These are phyloP conservation scores for Harrya chromipes DNA, from an alignment of 768 basidiomycete species.

Conservation along the genomic window DNA sequence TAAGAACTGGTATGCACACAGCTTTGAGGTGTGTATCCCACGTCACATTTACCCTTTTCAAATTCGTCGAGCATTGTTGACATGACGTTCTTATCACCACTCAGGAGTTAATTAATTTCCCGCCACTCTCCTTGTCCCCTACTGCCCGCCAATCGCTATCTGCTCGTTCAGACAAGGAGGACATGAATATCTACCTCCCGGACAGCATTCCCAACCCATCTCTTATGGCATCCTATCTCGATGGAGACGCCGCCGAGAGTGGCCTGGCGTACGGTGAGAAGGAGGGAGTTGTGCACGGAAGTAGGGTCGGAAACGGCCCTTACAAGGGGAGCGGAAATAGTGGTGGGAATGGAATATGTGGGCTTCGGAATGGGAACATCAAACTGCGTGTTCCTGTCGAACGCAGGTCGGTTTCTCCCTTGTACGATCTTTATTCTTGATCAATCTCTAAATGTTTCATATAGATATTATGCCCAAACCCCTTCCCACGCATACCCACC, in stretches of 20 bases:
- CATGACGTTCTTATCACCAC: background rate
- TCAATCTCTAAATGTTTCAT: background rate
- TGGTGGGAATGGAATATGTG: conserved; percentile 20
- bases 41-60: background rate
- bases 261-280: conserved; percentile 4
- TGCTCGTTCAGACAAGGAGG: conserved; percentile 37
- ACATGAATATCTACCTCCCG: conserved; percentile 46
- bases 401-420: conserved; percentile 53
- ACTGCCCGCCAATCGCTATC: conserved; percentile 67
- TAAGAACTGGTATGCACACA: conserved; percentile 99
- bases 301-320: conserved; percentile 9
- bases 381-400: conserved; percentile 83
- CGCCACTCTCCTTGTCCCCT: conserved; percentile 65
- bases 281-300: conserved; percentile 7
- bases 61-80: background rate
- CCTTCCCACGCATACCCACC: conserved; percentile 78
- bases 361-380: conserved; percentile 50
- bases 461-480: conserved; percentile 84
- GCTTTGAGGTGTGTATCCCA: conserved; percentile 74
- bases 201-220: conserved; percentile 82
- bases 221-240: conserved; percentile 35
- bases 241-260: conserved; percentile 31
- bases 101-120: conserved; percentile 89
- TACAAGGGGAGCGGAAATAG: conserved; percentile 22
- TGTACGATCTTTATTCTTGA: background rate